These are phyloP conservation scores for Paratinospora sagittata DNA, from an alignment of 164 flowering plant genomes.

Conservation along the genomic window DNA sequence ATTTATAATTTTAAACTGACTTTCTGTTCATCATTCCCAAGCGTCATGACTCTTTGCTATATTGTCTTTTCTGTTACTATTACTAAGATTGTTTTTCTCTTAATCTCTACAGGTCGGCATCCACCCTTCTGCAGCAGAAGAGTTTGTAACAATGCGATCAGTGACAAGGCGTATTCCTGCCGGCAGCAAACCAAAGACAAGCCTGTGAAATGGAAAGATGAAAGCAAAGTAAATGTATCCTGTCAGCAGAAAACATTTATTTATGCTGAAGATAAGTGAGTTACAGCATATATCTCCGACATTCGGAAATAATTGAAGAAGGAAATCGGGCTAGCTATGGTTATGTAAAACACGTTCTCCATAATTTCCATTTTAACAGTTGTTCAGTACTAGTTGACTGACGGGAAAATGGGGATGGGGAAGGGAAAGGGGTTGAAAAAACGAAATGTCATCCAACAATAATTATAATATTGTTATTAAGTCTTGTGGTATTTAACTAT, in stretches of 20 bases:
- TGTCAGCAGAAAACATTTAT: background rate
- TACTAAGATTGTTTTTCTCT: too few species aligned
- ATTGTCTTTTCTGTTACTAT: background rate
- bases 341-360: background rate
- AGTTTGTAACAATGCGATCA: conserved; percentile 92
- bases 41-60: too few species aligned
- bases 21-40: too few species aligned
- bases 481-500: too few species aligned
- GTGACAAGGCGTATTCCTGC: conserved; percentile 55
- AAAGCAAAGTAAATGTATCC: background rate
- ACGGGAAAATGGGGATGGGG: background rate
- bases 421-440: too few species aligned
- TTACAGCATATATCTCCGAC: background rate
- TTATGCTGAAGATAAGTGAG: background rate
- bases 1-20: too few species aligned
- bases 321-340: background rate
- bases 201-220: conserved; percentile 22
- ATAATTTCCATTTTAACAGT: background rate
- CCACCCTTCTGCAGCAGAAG: conserved; percentile 98
- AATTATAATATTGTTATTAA: too few species aligned
- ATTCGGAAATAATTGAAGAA: background rate
- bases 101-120: conserved; percentile 88
- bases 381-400: background rate
- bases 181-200: conserved; percentile 53
- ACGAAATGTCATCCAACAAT: too few species aligned